Evolutionary conservation across 2,329 filamentous ascomycete species (phyloP), one percentile per base, ranked within the genome.

Genomic region (Hypoxylon sp.): DNA sequence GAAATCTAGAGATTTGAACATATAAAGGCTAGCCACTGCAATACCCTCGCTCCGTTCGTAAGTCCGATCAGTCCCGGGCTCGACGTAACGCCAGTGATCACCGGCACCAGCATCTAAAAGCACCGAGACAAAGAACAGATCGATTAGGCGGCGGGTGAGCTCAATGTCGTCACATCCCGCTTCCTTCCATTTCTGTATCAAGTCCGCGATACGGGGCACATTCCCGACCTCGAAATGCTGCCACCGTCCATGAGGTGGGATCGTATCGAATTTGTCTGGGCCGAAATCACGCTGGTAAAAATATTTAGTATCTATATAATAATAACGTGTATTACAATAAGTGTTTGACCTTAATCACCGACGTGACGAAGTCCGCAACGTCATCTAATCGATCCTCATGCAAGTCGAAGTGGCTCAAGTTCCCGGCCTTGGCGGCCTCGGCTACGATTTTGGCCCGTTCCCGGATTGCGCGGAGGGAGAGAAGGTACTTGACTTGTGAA

Each of bases 221-320:
- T 91, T 92, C 58, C 93, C 93, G n/a, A 93, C 89, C 68, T 90
- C 89, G 76, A 95, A 95, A 77, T 95, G 92, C 80, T 95, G 92
- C 84, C 93, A 93, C 64, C 92, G 86, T 61, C 93, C 91, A 79
- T 98, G 94, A n/a, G 92, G 88, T 17, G 95, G 95, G 58, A 98
- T 98, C 53, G 75, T 79, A 23, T 79, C 81, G 73, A 86, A 88
- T 0, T 85, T 85, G 5, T 85, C 83, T 58, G 63, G 63, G 25
- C 86, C 85, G 70, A 86, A 87, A 74, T 88, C 86, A 73, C 86
- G 79, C 85, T 87, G 11, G 55, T n/a, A 17, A 50, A 23, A 30
- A 50, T 23, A 11, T 25, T 58, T 7, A 41, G 51, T 28, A 4
- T n/a, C 6, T 30, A 30, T 9, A 5, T n/a, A 23, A 28, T 32